These are phyloP conservation scores for Lycium barbarum DNA, from an alignment of 257 asterid genomes.

Conservation along the genomic window DNA sequence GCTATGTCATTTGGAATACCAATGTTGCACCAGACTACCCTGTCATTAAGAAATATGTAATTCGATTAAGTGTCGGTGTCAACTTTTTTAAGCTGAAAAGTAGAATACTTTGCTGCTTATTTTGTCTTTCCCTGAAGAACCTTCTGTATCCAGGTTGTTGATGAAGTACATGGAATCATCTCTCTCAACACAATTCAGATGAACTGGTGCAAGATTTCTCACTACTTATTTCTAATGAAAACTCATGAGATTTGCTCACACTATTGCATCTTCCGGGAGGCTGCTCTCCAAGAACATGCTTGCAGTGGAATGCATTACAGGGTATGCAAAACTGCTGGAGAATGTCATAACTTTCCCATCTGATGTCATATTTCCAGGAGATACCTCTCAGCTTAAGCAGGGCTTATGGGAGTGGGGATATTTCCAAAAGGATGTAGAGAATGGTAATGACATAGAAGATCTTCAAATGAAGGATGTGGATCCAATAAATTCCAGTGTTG, in stretches of 20 bases:
- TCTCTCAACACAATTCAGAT: conserved; percentile 63
- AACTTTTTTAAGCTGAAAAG: conserved; percentile 26
- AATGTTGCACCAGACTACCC: conserved; percentile 77
- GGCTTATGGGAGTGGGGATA: conserved; percentile 78
- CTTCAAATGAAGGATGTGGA: conserved; percentile 43
- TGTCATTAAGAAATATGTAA: conserved; percentile 69
- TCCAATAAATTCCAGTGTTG: conserved; percentile 58
- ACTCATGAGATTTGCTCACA: conserved; percentile 66
- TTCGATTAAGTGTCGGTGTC: conserved; percentile 44
- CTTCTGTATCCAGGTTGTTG: conserved; percentile 64
- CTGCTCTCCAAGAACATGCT: conserved; percentile 83
- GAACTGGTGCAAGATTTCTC: conserved; percentile 70
- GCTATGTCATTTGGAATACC: conserved; percentile 97
- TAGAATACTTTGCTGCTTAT: conserved; percentile 16
- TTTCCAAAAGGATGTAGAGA: conserved; percentile 61
- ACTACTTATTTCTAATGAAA: conserved; percentile 68
- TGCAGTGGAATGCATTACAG: conserved; percentile 76
- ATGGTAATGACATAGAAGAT: conserved; percentile 43
- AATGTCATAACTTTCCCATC: conserved; percentile 82
- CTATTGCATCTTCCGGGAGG: conserved; percentile 78
- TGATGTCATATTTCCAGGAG: conserved; percentile 77
- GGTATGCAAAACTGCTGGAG: conserved; percentile 76
- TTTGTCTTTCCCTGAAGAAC: conserved; percentile 30
- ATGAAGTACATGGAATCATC: conserved; percentile 85
- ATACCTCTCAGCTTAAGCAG: conserved; percentile 64